phyloP scores from a whole-genome alignment of 2,329 filamentous ascomycete species.

The Penicillium sumatraense region DNA sequence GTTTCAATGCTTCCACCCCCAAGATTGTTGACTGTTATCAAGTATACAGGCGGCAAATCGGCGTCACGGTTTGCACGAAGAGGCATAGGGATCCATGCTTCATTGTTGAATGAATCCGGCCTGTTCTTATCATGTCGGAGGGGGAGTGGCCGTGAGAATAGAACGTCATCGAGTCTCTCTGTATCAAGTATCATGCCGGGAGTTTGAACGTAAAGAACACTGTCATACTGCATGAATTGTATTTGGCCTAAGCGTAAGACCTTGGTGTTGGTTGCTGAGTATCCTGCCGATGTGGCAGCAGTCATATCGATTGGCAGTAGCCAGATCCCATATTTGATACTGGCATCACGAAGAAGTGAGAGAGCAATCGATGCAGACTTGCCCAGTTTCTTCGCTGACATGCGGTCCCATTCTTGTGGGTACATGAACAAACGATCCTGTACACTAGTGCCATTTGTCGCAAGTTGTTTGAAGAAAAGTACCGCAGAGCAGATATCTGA shows the following conservation, averaged over 20 bases:
- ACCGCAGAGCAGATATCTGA: constrained; percentile 52
- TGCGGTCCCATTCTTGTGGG: constrained; percentile 49
- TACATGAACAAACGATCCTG: constrained; percentile 53
- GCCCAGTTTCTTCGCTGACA: constrained; percentile 26
- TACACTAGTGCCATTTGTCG: constrained; percentile 37
- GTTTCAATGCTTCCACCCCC: constrained; percentile 39
- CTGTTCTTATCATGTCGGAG: constrained; percentile 37
- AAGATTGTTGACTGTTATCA: constrained; percentile 44
- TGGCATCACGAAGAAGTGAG: constrained; percentile 43
- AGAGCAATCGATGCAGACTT: constrained; percentile 39
- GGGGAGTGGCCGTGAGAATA: constrained; percentile 42
- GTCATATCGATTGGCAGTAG: constrained; percentile 48
- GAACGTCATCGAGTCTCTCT: constrained; percentile 41
- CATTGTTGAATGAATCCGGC: constrained; percentile 42
- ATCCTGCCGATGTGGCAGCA: constrained; percentile 36
- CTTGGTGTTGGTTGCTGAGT: constrained; percentile 40
- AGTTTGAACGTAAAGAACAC: constrained; percentile 48
- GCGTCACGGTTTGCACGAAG: constrained; percentile 37
- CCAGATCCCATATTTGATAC: constrained; percentile 46
- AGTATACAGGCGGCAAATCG: constrained; percentile 38
- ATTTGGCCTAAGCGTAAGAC: constrained; percentile 43
- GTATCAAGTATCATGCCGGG: constrained; percentile 47
- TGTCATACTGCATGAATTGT: constrained; percentile 49
- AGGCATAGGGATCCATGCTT: constrained; percentile 44
- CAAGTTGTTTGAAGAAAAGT: constrained; percentile 48